Evolutionary conservation across 2,329 filamentous ascomycete species (phyloP), one percentile per base, ranked within the genome.

Genomic region (Arthroderma sp.): DNA sequence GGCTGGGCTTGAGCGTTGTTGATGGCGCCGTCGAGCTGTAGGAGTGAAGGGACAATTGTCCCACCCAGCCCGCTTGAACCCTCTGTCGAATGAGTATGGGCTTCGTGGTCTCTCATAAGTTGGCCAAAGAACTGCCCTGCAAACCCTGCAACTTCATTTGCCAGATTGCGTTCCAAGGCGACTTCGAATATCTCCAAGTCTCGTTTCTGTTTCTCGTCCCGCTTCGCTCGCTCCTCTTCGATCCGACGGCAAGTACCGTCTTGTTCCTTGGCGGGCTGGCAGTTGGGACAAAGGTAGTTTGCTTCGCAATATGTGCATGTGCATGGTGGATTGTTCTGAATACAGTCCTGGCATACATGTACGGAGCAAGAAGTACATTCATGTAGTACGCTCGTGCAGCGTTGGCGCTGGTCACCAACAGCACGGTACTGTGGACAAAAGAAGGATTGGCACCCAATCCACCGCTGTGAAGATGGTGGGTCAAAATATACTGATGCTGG

Each of bases 381-480:
- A 28, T 61, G 61, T 8, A 70, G 58, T 29, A 62, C 52, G 42
- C 64, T 68, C 8, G 61, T 54, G 51, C 68, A 71, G 29, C 66
- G 59, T 47, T 65, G 62, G 4, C 68, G 66, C 45, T 68, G 66
- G 48, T 71, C 68, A 7, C 66, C 65, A 8, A 66, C 52, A 4
- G 62, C 55, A 34, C 66, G 63, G 43, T 60, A 64, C 32, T 62
- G 59, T 1, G 68, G 66, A 46, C 68, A 71, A 51, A 69, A 69
- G 49, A 70, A 68, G 6, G 68, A 67, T 45, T 67, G 65, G 49
- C 68, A 71, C 11, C 68, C 68, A 54, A 64, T 62, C 68, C 68
- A 70, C 45, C 54, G 61, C 5, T 59, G 58, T 5, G 56, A 51
- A 32, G 64, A 61, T n/a, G 59, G 49, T 3, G 62, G 58, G 41